phyloP scores from a whole-genome alignment of 805 yeast species.

The Candida yuanshanica region DNA sequence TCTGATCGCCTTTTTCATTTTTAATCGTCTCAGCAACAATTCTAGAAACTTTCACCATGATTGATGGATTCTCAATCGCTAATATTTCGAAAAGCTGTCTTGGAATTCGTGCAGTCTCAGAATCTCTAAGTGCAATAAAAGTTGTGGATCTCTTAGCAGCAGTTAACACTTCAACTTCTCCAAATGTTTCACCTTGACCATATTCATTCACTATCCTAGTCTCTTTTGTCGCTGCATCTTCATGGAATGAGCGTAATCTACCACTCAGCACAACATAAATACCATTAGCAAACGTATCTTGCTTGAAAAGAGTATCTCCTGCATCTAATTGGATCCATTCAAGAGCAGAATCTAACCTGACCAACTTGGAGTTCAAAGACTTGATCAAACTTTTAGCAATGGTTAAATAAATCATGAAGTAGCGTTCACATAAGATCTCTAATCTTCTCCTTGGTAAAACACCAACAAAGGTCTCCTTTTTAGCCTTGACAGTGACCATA shows the following conservation, averaged over 20 bases:
- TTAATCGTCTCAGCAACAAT: slow-evolving; percentile 63
- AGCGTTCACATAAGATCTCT: slow-evolving; percentile 65
- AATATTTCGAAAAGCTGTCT: slow-evolving; percentile 81
- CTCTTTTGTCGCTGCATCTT: slow-evolving; percentile 21
- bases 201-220: slow-evolving; percentile 56
- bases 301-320: slow-evolving; percentile 71
- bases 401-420: slow-evolving; percentile 68
- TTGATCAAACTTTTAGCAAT: slow-evolving; percentile 68
- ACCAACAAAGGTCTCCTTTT: slow-evolving; percentile 61
- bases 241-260: slow-evolving; percentile 56
- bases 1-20: slow-evolving; percentile 12
- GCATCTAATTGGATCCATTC: slow-evolving; percentile 95
- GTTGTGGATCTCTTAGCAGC: slow-evolving; percentile 65
- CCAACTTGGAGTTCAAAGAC: slow-evolving; percentile 60
- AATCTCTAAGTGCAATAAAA: slow-evolving; percentile 82
- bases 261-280: slow-evolving; percentile 88
- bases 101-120: slow-evolving; percentile 92
- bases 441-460: slow-evolving; percentile 58
- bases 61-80: slow-evolving; percentile 79
- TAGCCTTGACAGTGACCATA: slow-evolving; percentile 62
- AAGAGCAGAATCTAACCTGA: slow-evolving; percentile 81
- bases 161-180: slow-evolving; percentile 91
- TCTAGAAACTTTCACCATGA: slow-evolving; percentile 84
- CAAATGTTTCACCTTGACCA: slow-evolving; percentile 92
- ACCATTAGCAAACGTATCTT: slow-evolving; percentile 86